Percentiles rank a stretch among this genome's conserved stretches.
Conservation (phyloP, 202 grass and related monocot species). For the Panicum virgatum region DNA sequence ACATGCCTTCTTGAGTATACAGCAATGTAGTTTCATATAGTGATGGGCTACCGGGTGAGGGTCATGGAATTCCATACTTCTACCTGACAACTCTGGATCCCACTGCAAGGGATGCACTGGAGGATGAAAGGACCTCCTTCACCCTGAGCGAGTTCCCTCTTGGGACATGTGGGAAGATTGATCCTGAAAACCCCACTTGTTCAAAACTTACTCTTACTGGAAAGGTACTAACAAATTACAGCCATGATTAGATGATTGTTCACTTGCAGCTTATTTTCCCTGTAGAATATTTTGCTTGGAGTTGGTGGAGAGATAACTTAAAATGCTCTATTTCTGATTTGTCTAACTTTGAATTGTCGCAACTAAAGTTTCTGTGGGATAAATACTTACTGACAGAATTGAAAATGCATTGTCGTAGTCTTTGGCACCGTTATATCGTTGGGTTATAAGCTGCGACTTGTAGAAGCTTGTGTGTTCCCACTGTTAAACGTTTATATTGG, state of each 20-base stretch:
- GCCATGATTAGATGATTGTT: constrained; percentile 3
- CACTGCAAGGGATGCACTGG: constrained; percentile 78
- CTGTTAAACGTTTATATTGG: background rate
- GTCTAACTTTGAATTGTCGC: constrained; percentile 7
- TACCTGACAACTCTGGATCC: constrained; percentile 92
- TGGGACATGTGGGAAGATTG: constrained; percentile 71
- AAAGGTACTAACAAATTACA: constrained; percentile 53
- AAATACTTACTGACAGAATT: background rate
- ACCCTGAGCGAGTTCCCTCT: constrained; percentile 91
- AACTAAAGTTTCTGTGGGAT: background rate
- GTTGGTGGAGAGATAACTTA: background rate
- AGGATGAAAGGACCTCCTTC: constrained; percentile 80
- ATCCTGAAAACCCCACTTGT: constrained; percentile 96
- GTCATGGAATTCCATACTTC: constrained; percentile 74
- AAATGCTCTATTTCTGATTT: background rate
- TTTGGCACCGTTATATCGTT: background rate
- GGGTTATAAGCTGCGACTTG: background rate
- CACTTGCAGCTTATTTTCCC: background rate
- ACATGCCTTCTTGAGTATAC: background rate
- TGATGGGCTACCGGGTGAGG: constrained; percentile 63
- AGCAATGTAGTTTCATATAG: constrained; percentile 98
- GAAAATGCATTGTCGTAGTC: background rate
- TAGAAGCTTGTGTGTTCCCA: background rate
- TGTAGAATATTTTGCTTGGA: background rate
- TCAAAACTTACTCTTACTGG: constrained; percentile 93